These are phyloP conservation scores for Pseudocercospora cruenta DNA, from an alignment of 2,329 filamentous ascomycete genomes.

Conservation along the genomic window DNA sequence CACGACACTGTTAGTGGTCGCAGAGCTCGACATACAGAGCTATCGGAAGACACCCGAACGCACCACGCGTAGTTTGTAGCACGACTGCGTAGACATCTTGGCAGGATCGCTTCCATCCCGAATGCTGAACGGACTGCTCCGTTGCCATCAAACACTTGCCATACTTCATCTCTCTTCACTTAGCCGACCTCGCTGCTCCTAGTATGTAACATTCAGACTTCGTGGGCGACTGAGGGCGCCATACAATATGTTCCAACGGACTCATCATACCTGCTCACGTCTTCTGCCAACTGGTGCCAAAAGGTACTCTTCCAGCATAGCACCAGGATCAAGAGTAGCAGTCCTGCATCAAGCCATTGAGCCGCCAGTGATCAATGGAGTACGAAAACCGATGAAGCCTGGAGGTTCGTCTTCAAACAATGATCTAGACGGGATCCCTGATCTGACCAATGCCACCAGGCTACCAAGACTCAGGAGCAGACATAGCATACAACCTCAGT, in stretches of 20 bases:
- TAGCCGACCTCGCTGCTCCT: background rate
- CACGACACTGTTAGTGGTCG: background rate
- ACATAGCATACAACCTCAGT: conserved; percentile 51
- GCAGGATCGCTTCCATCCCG: background rate
- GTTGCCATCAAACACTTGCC: background rate
- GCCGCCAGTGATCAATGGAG: conserved; percentile 52
- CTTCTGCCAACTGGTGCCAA: background rate
- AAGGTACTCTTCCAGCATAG: background rate
- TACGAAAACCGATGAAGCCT: conserved; percentile 55
- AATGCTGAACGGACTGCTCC: background rate
- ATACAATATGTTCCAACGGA: background rate
- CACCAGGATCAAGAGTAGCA: conserved; percentile 42
- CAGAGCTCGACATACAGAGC: background rate
- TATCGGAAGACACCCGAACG: background rate
- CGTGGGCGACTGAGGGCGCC: background rate
- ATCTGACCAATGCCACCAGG: conserved; percentile 37
- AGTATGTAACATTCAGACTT: background rate
- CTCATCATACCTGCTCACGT: background rate
- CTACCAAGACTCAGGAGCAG: conserved; percentile 54
- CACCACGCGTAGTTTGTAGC: background rate
- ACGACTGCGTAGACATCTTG: background rate
- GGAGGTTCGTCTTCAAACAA: conserved; percentile 41
- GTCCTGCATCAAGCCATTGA: conserved; percentile 54
- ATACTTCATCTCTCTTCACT: background rate
- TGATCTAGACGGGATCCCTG: background rate